Evolutionary conservation across 495 filamentous ascomycete genomes (phyloP), one percentile per base, ranked within the genome.

Genomic region (Aspergillus steynii): DNA sequence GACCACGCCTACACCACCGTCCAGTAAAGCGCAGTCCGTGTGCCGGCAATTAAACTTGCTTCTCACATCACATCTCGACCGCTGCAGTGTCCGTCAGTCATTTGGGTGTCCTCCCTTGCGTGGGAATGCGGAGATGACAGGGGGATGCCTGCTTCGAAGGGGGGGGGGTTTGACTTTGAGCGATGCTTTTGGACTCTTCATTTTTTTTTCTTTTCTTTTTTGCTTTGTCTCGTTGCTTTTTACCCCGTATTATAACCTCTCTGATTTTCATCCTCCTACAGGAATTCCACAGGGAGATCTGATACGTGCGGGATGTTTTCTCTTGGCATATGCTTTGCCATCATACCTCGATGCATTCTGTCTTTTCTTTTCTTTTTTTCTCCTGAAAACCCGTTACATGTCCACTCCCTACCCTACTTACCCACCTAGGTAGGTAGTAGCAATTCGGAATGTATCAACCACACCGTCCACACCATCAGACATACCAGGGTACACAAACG

Each of bases 121-220:
- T 61, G 37, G 37, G 5, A 66, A 52, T 66, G 64, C 64, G 64
- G 64, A 61, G 60, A 48, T 56, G 58, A 63, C 60, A 66, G 34
- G 64, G 60, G 50, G 31, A 53, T 49, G 37, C 49, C 29, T 50
- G 26, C 1, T 4, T 45, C 20, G 20, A 20, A 0, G 20, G 37
- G 8, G 31, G 6, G 31, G 31, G 2, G 6, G 6, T 34, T 34
- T 34, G 31, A 34, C 31, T 34, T 34, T 34, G 31, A 34, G 31
- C 31, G 9, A 34, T 12, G 37, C 0, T 42, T 42, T 15, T 42
- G 9, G 37, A 42, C 37, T 14, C 37, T 42, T 42, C 37, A 42
- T 42, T 42, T 42, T 42, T 15, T 12, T 14, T 14, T 42, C 12
- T 42, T 42, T 15, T 8, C 12, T 42, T 42, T 42, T 42, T 37